phyloP scores from a whole-genome alignment of 2,329 filamentous ascomycete species.

The Dactylellina haptotyla region DNA sequence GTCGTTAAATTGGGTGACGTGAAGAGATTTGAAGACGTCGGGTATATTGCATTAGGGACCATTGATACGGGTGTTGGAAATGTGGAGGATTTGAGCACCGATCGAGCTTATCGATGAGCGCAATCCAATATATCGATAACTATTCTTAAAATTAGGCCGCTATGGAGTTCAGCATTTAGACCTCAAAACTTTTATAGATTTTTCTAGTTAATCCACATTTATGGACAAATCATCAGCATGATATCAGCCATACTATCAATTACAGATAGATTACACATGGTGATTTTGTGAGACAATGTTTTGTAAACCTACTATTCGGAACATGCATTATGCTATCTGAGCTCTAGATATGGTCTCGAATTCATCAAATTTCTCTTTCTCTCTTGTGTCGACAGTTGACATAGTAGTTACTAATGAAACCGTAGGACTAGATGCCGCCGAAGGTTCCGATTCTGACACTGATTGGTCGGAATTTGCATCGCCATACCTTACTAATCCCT shows the following conservation, averaged over 20 bases:
- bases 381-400: background rate
- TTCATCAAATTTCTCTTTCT: background rate
- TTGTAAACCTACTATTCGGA: too few relatives aligned
- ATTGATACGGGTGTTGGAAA: constrained; percentile 34
- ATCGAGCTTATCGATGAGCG: constrained; percentile 35
- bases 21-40: constrained; percentile 42
- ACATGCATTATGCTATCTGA: too few relatives aligned
- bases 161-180: background rate
- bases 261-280: too few relatives aligned
- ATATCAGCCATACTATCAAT: too few relatives aligned
- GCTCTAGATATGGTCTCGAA: too few relatives aligned
- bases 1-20: constrained; percentile 36
- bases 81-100: constrained; percentile 34
- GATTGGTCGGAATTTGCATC: constrained; percentile 10
- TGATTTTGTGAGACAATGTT: too few relatives aligned
- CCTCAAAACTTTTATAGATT: too few relatives aligned
- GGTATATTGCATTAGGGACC: constrained; percentile 42
- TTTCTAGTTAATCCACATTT: too few relatives aligned
- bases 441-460: constrained; percentile 17
- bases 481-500: background rate
- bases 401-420: background rate
- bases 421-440: constrained; percentile 7
- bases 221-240: too few relatives aligned
- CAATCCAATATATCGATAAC: background rate
- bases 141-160: background rate